Percentiles rank a stretch among this genome's conserved stretches.
Conservation (phyloP, 805 yeast species). For the Metschnikowia peoriensis region DNA sequence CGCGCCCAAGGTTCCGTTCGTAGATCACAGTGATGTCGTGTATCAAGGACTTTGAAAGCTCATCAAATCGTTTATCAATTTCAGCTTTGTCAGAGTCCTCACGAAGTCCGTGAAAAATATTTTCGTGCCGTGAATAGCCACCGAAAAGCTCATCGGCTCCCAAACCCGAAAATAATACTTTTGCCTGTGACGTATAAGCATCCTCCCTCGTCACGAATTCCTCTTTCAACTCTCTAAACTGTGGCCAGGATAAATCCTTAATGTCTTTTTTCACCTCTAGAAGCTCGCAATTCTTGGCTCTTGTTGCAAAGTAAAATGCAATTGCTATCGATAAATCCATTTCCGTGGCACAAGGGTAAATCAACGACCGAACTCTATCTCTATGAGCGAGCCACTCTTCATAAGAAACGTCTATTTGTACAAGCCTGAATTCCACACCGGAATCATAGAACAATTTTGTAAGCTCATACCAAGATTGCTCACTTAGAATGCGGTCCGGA, state of each 20-base stretch:
- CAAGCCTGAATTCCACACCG: conserved; percentile 43
- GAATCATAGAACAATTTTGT: conserved; percentile 37
- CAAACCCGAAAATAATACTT: conserved; percentile 82
- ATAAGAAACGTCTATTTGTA: conserved; percentile 74
- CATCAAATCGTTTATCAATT: conserved; percentile 26
- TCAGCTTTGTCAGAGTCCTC: conserved; percentile 18
- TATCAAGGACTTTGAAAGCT: conserved; percentile 58
- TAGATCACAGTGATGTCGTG: conserved; percentile 73
- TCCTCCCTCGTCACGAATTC: background rate
- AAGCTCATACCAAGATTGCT: conserved; percentile 57
- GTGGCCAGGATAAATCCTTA: conserved; percentile 17
- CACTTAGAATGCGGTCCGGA: conserved; percentile 81
- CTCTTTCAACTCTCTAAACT: background rate
- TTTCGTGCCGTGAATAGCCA: conserved; percentile 85
- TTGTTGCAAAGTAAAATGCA: conserved; percentile 90
- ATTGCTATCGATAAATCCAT: conserved; percentile 96
- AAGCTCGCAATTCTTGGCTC: conserved; percentile 27
- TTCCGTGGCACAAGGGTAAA: conserved; percentile 83
- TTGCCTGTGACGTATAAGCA: conserved; percentile 50
- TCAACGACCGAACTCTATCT: conserved; percentile 56
- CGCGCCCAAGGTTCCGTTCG: conserved; percentile 81
- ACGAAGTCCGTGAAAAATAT: conserved; percentile 37
- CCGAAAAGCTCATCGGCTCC: conserved; percentile 98
- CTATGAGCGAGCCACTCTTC: conserved; percentile 56
- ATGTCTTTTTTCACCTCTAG: background rate